Base-by-base conservation (phyloP, 257 asterid genomes). In the Solanum raphanifolium region DNA sequence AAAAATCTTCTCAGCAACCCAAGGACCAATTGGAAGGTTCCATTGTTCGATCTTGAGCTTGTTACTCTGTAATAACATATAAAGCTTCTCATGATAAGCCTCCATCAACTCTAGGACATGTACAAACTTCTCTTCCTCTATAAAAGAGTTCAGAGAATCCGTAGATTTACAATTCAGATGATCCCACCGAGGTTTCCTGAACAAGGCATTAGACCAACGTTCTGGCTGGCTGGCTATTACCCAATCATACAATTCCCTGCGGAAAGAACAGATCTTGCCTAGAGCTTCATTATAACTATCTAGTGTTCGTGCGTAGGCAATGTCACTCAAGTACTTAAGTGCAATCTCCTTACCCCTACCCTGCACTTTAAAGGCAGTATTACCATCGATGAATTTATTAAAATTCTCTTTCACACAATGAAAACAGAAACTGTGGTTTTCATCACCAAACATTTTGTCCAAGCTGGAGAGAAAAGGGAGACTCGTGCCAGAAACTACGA, bases 201-300 rank as follows among this genome's bases (percentile, higher is more conserved):
- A 88, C 32, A 88, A 72, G 36, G 87, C 87, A 72, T 88, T 88
- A 68, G 73, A 79, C 89, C 89, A 88, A 68, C 86, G 85, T 21
- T 83, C 87, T 1, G 84, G 87, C 38, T 71, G 21, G 62, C 71
- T 88, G 23, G 86, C 32, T n/a, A 88, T 27, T 0, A 88, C 43
- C 90, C 90, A 88, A 7, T 52, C 65, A 12, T 25, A 71, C 81
- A 88, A 55, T 5, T 60, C 52, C 4, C 85, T 86, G 10, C 86
- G 85, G 21, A 88, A 83, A 88, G 78, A 81, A 39, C 58, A 15
- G 29, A 88, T n/a, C 66, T 72, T 87, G 2, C 58, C 81, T 7
- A 88, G 84, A 48, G 85, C 36, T 29, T 88, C 79, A 68, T 88
- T 52, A 58, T 88, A 88, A 13, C 27, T 81, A 27, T 9, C 55